Conservation (phyloP, 768 basidiomycete species). For the Mycena metata region DNA sequence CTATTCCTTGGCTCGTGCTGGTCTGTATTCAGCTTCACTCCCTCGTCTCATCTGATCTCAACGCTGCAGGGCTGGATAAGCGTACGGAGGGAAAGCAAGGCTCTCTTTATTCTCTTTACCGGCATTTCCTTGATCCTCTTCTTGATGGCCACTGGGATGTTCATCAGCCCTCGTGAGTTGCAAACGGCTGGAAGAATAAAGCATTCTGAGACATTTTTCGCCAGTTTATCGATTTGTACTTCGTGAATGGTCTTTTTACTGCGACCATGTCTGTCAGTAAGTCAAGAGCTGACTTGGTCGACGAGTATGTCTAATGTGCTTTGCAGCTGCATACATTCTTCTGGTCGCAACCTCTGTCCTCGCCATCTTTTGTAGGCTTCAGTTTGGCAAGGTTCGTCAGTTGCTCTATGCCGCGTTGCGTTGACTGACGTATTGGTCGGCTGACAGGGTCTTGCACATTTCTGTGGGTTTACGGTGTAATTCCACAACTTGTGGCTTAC, state of each 20-base stretch:
- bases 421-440: not conserved
- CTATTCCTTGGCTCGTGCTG: constrained; percentile 62
- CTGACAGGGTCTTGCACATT: constrained; percentile 60
- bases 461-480: constrained; percentile 49
- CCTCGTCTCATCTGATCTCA: not conserved
- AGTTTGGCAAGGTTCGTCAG: constrained; percentile 59
- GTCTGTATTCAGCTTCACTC: constrained; percentile 44
- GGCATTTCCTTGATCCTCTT: constrained; percentile 55
- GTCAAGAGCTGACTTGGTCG: not conserved
- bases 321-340: constrained; percentile 53
- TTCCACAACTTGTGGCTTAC: not conserved
- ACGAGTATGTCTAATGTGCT: not conserved
- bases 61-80: constrained; percentile 61
- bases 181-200: not conserved
- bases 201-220: constrained; percentile 7
- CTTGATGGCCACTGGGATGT: constrained; percentile 56
- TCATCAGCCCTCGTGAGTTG: constrained; percentile 56
- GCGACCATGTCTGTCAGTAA: constrained; percentile 56
- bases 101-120: constrained; percentile 55
- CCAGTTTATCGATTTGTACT: constrained; percentile 61
- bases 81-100: constrained; percentile 59
- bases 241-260: constrained; percentile 61
- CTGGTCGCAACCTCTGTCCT: constrained; percentile 57
- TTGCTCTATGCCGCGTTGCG: not conserved
- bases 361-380: constrained; percentile 62